These are phyloP conservation scores for Ormosia emarginata DNA, from an alignment of 306 rosid genomes.

Conservation along the genomic window DNA sequence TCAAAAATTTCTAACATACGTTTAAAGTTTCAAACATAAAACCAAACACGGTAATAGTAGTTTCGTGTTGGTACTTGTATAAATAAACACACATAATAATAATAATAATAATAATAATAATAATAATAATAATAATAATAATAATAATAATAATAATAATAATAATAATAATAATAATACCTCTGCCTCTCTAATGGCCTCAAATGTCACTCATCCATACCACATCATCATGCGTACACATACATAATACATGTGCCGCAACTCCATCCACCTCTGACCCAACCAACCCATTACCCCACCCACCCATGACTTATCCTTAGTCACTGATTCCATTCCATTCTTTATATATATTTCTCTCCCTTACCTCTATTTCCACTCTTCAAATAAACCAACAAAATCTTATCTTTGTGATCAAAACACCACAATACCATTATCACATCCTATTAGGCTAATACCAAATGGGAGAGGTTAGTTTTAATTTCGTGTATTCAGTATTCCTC, in stretches of 20 bases:
- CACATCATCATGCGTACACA: background rate
- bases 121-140: too few relatives aligned
- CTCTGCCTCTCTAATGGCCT: background rate
- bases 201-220: background rate
- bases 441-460: slow-evolving; percentile 21
- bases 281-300: slow-evolving; percentile 29
- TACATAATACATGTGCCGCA: slow-evolving; percentile 17
- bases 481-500: background rate
- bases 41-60: too few relatives aligned
- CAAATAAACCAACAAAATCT: slow-evolving; percentile 21
- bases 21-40: too few relatives aligned
- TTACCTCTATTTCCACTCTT: slow-evolving; percentile 21
- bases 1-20: too few relatives aligned
- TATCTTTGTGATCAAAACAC: slow-evolving; percentile 1
- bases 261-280: slow-evolving; percentile 10
- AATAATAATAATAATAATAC: too few relatives aligned
- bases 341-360: slow-evolving; percentile 30
- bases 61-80: too few relatives aligned
- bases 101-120: too few relatives aligned
- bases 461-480: slow-evolving; percentile 64
- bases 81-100: too few relatives aligned
- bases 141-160: too few relatives aligned
- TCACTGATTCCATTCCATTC: background rate
- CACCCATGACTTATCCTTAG: slow-evolving; percentile 5
- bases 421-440: background rate